These are phyloP conservation scores for Tephrocybe rancida DNA, from an alignment of 768 basidiomycete genomes.

Conservation along the genomic window DNA sequence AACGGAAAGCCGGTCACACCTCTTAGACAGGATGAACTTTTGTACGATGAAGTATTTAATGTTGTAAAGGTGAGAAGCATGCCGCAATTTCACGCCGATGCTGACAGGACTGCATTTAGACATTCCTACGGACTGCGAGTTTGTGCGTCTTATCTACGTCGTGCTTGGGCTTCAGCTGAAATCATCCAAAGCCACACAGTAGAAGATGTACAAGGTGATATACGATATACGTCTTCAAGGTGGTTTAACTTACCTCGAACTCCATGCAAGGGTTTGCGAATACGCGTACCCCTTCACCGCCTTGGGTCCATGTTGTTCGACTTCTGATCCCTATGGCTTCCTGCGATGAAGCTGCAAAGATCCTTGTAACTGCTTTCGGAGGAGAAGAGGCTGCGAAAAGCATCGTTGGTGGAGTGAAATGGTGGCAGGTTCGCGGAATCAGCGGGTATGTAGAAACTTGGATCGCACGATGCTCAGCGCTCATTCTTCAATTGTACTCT, in stretches of 20 bases:
- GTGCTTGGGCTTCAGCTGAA: neutral
- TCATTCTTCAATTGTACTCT: neutral
- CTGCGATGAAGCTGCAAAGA: constrained; percentile 73
- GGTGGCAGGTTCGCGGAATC: constrained; percentile 95
- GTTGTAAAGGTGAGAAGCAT: constrained; percentile 62
- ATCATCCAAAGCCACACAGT: constrained; percentile 66
- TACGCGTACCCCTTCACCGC: constrained; percentile 81
- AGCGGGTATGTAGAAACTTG: constrained; percentile 57
- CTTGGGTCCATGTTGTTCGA: constrained; percentile 77
- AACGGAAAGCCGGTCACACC: constrained; percentile 43
- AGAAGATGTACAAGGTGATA: constrained; percentile 72
- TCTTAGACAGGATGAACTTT: constrained; percentile 70
- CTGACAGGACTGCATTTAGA: constrained; percentile 35
- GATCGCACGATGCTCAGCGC: neutral
- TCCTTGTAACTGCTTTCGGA: constrained; percentile 79
- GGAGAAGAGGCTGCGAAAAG: constrained; percentile 75
- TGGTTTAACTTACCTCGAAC: neutral
- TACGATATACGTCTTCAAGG: neutral
- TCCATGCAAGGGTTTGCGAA: constrained; percentile 63
- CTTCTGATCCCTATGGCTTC: constrained; percentile 72
- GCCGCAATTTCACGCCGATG: neutral
- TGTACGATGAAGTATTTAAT: constrained; percentile 82
- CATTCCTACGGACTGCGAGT: constrained; percentile 75
- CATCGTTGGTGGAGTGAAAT: constrained; percentile 87
- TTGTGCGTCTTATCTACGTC: constrained; percentile 41